Conservation (phyloP, 139 green algal genomes). For the Chlamydomonas asymmetrica region DNA sequence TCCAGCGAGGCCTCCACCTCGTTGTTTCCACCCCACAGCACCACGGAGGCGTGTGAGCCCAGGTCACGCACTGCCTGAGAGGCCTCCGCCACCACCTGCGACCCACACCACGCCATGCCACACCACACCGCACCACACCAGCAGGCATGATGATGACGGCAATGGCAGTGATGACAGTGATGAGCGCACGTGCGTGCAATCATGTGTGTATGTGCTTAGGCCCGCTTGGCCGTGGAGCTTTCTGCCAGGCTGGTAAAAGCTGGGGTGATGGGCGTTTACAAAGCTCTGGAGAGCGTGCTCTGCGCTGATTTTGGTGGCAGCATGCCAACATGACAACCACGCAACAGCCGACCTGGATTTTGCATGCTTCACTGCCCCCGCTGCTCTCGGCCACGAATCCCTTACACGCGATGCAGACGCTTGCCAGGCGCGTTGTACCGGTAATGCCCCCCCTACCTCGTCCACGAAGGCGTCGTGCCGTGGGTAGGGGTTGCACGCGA, state of each 20-base stretch:
- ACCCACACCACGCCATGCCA: background rate
- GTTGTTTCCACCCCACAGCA: constrained; percentile 77
- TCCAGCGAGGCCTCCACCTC: constrained; percentile 44
- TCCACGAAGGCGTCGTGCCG: constrained; percentile 2
- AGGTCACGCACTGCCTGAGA: constrained; percentile 58
- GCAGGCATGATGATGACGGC: background rate
- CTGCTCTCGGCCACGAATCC: background rate
- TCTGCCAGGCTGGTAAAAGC: no score
- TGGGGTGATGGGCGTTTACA: no score
- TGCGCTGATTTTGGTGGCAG: no score
- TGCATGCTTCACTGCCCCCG: background rate
- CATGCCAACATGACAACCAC: no score
- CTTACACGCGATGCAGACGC: background rate
- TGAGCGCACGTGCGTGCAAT: no score
- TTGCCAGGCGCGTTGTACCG: background rate
- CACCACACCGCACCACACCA: background rate
- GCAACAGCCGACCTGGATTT: no score
- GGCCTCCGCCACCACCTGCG: constrained; percentile 43
- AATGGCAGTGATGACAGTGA: no score
- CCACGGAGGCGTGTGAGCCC: constrained; percentile 63
- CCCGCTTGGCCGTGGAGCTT: no score
- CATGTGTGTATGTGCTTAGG: no score
- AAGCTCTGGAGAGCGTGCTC: no score
- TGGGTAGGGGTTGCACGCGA: constrained; percentile 59
- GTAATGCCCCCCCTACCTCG: constrained; percentile 41